Evolutionary conservation across 768 basidiomycete species (phyloP).

Genomic region (Calocera cornea): DNA sequence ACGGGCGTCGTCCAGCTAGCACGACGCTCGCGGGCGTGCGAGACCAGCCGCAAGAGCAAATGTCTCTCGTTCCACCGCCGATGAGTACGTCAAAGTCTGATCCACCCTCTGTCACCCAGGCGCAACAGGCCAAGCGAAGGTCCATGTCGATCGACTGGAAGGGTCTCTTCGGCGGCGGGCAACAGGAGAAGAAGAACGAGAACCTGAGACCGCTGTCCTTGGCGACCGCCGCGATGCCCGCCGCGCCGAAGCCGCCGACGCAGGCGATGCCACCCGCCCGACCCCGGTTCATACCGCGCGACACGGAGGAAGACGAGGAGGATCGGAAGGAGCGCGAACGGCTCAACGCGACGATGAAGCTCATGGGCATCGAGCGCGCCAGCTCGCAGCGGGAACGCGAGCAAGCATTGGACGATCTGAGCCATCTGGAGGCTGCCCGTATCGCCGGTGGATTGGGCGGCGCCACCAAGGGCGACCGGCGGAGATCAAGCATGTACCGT

Average conservation of each 20-base stretch:
- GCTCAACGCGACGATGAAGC: constrained; percentile 78
- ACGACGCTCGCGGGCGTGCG: constrained; percentile 14
- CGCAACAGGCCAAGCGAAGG: constrained; percentile 23
- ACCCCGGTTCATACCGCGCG: constrained; percentile 46
- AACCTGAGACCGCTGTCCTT: constrained; percentile 60
- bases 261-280: constrained; percentile 8
- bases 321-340: constrained; percentile 77
- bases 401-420: neutral
- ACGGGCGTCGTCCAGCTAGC: constrained; percentile 1
- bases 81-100: neutral
- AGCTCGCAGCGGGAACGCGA: neutral
- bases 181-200: constrained; percentile 49
- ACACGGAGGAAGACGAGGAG: constrained; percentile 85
- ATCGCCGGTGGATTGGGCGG: neutral
- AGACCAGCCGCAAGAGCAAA: constrained; percentile 17
- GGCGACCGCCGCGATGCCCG: constrained; percentile 39
- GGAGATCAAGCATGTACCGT: constrained; percentile 34
- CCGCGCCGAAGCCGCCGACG: constrained; percentile 32
- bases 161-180: constrained; percentile 38
- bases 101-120: neutral
- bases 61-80: constrained; percentile 37
- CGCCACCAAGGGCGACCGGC: constrained; percentile 1
- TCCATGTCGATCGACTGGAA: constrained; percentile 81
- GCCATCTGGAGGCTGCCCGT: neutral
- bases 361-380: constrained; percentile 64